These are phyloP conservation scores for Incumbomyces delicatus DNA, from an alignment of 2,329 filamentous ascomycete genomes.

Conservation along the genomic window DNA sequence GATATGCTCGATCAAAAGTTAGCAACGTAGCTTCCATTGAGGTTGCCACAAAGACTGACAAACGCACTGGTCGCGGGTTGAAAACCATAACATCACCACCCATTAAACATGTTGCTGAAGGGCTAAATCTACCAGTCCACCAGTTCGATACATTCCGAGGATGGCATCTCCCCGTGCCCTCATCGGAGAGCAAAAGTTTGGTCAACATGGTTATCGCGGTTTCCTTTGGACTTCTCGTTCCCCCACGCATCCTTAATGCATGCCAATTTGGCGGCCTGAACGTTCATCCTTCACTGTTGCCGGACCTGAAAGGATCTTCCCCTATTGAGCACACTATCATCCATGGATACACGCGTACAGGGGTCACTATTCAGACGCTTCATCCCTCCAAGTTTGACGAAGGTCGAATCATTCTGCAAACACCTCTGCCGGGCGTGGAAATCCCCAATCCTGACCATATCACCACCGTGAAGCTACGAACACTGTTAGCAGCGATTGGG, in stretches of 20 bases:
- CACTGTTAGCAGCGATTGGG: constrained; percentile 52
- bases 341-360: constrained; percentile 49
- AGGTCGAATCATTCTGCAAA: constrained; percentile 65
- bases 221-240: constrained; percentile 87
- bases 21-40: constrained; percentile 64
- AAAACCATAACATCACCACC: constrained; percentile 62
- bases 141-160: constrained; percentile 70
- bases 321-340: constrained; percentile 81
- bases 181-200: constrained; percentile 23
- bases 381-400: constrained; percentile 67
- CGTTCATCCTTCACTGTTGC: constrained; percentile 83
- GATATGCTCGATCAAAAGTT: constrained; percentile 45
- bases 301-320: constrained; percentile 64
- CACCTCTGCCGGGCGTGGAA: constrained; percentile 44
- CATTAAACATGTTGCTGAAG: constrained; percentile 55
- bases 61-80: constrained; percentile 64
- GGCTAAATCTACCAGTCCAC: constrained; percentile 59
- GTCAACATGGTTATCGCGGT: constrained; percentile 82
- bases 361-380: constrained; percentile 80
- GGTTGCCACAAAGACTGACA: constrained; percentile 72
- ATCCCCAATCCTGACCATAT: constrained; percentile 45
- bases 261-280: constrained; percentile 82
- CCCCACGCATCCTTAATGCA: constrained; percentile 58
- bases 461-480: constrained; percentile 46
- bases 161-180: constrained; percentile 56